Conservation (phyloP, 2,329 filamentous ascomycete species). For the Neofusicoccum laricinum region DNA sequence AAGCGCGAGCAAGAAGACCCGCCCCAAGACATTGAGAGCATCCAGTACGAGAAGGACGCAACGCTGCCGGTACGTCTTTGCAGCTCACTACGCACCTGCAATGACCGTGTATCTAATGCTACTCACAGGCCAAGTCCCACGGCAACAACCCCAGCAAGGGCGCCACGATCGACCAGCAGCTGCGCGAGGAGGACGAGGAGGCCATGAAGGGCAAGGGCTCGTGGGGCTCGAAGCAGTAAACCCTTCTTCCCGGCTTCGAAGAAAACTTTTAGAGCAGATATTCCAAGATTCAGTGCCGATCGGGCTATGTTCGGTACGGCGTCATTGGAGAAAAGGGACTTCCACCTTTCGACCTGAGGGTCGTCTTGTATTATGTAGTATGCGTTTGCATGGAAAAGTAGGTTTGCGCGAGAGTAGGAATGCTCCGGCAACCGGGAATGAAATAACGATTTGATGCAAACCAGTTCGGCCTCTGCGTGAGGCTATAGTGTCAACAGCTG, state of each 20-base stretch:
- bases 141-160: slow-evolving; percentile 72
- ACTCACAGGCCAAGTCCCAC: slow-evolving; percentile 53
- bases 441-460: slow-evolving; percentile 1
- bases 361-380: not conserved
- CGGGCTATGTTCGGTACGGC: not conserved
- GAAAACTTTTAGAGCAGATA: not conserved
- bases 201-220: slow-evolving; percentile 60
- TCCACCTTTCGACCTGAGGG: too few relatives aligned
- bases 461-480: not conserved
- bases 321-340: not conserved
- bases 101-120: too few relatives aligned
- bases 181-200: slow-evolving; percentile 67
- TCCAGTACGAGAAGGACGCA: slow-evolving; percentile 56
- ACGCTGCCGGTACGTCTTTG: slow-evolving; percentile 51
- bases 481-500: too few relatives aligned
- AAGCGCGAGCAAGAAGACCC: slow-evolving; percentile 46
- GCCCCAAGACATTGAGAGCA: slow-evolving; percentile 35
- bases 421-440: not conserved
- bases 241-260: not conserved
- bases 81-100: too few relatives aligned
- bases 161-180: slow-evolving; percentile 67
- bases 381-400: too few relatives aligned
- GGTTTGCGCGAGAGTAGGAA: too few relatives aligned
- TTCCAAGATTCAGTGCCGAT: too few relatives aligned
- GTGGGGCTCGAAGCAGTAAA: slow-evolving; percentile 17